phyloP scores from a whole-genome alignment of 306 rosid species.

The Corylus avellana region DNA sequence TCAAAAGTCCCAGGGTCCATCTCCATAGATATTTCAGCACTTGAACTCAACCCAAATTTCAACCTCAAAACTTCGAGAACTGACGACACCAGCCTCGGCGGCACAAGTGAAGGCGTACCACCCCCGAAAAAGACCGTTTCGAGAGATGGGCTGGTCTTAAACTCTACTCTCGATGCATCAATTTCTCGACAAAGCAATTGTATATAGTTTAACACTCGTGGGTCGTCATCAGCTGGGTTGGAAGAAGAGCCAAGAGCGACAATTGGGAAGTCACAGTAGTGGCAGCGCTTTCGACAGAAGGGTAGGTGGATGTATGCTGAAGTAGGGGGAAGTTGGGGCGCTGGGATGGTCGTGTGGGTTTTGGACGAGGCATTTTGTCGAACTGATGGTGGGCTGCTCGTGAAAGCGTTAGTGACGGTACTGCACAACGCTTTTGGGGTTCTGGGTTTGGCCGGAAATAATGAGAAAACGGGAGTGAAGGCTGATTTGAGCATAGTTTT shows the following conservation, averaged over 20 bases:
- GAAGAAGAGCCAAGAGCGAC: slow-evolving; percentile 85
- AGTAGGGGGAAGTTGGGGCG: slow-evolving; percentile 36
- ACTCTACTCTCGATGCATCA: slow-evolving; percentile 47
- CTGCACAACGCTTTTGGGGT: slow-evolving; percentile 1
- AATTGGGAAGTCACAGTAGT: slow-evolving; percentile 90
- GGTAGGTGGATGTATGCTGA: slow-evolving; percentile 96
- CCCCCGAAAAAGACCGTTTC: slow-evolving; percentile 87
- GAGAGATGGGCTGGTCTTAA: slow-evolving; percentile 45
- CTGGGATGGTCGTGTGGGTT: background rate
- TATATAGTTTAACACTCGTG: slow-evolving; percentile 66
- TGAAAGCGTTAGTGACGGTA: slow-evolving; percentile 16
- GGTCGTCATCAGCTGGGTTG: slow-evolving; percentile 53
- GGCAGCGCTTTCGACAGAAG: slow-evolving; percentile 95
- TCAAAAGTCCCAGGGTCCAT: slow-evolving; percentile 98
- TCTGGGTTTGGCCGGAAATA: slow-evolving; percentile 44
- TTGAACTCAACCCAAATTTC: slow-evolving; percentile 61
- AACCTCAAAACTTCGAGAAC: slow-evolving; percentile 53
- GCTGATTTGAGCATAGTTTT: slow-evolving; percentile 54
- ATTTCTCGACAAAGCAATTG: slow-evolving; percentile 77
- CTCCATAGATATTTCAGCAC: slow-evolving; percentile 82
- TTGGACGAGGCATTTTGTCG: slow-evolving; percentile 61
- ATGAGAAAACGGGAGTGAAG: slow-evolving; percentile 53
- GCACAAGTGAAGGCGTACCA: slow-evolving; percentile 90
- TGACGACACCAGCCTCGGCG: slow-evolving; percentile 62
- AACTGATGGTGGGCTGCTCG: slow-evolving; percentile 51